A percentile compares a stretch with the other conserved stretches of the same genome.
phyloP scores from a whole-genome alignment of 176 grass and related monocot species.

The Paspalum notatum region DNA sequence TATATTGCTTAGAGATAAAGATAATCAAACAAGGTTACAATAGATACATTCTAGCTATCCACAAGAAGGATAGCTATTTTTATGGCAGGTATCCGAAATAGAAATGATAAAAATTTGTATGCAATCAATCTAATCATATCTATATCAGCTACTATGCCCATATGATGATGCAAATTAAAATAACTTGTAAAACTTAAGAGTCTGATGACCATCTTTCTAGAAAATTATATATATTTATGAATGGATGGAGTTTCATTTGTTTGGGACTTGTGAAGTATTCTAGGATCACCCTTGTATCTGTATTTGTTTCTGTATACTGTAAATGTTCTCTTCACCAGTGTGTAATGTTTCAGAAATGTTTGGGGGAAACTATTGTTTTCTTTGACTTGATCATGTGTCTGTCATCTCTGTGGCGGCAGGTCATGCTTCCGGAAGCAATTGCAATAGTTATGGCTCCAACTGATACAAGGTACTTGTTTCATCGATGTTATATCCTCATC shows the following conservation, averaged over 20 bases:
- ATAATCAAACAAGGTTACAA: too few relatives aligned
- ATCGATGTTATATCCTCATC: not conserved
- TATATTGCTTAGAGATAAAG: too few relatives aligned
- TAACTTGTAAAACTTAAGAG: not conserved
- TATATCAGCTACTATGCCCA: not conserved
- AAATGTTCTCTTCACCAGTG: not conserved
- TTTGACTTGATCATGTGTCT: conserved; percentile 30
- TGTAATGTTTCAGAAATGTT: conserved; percentile 39
- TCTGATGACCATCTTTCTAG: not conserved
- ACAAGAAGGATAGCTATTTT: too few relatives aligned
- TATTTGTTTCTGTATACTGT: conserved; percentile 31
- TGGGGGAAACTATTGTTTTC: conserved; percentile 17
- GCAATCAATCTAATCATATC: too few relatives aligned
- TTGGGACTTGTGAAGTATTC: conserved; percentile 5
- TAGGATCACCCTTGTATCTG: conserved; percentile 5
- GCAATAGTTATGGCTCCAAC: conserved; percentile 99
- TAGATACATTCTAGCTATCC: too few relatives aligned
- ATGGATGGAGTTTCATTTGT: conserved; percentile 10
- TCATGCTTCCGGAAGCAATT: conserved; percentile 99
- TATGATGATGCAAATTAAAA: not conserved
- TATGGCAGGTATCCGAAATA: too few relatives aligned
- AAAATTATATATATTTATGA: not conserved
- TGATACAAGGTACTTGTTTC: conserved; percentile 75
- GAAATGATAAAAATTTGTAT: too few relatives aligned
- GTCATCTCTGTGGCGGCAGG: conserved; percentile 47